Conservation (phyloP, 768 basidiomycete genomes). For the Saitozyma podzolica region DNA sequence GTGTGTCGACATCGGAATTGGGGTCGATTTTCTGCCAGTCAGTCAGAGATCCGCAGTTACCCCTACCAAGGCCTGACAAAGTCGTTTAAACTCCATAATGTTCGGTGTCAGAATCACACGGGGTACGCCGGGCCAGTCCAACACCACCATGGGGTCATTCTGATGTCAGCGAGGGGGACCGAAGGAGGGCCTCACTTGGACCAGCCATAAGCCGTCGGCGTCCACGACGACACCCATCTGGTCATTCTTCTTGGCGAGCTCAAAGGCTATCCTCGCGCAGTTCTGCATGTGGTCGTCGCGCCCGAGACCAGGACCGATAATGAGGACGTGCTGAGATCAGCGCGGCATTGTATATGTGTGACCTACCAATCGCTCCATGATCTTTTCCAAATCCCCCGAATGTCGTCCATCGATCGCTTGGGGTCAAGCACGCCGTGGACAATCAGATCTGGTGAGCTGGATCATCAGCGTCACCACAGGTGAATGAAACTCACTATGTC, state of each 20-base stretch:
- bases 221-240: constrained; percentile 87
- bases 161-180: constrained; percentile 51
- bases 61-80: constrained; percentile 70
- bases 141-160: constrained; percentile 68
- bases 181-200: constrained; percentile 51
- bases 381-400: constrained; percentile 56
- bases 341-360: background rate
- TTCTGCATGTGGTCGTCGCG: constrained; percentile 85
- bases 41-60: constrained; percentile 24
- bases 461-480: background rate
- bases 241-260: constrained; percentile 68
- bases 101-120: constrained; percentile 91
- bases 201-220: constrained; percentile 84
- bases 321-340: constrained; percentile 69
- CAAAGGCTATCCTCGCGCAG: constrained; percentile 73
- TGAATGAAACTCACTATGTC: constrained; percentile 64
- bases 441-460: constrained; percentile 68
- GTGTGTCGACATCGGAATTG: constrained; percentile 50
- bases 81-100: constrained; percentile 82
- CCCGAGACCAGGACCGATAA: constrained; percentile 92
- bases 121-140: constrained; percentile 67
- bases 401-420: constrained; percentile 60
- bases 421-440: constrained; percentile 87
- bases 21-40: constrained; percentile 51
- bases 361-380: constrained; percentile 69